Evolutionary conservation across 306 rosid species (phyloP).

Genomic region (Malus domestica): DNA sequence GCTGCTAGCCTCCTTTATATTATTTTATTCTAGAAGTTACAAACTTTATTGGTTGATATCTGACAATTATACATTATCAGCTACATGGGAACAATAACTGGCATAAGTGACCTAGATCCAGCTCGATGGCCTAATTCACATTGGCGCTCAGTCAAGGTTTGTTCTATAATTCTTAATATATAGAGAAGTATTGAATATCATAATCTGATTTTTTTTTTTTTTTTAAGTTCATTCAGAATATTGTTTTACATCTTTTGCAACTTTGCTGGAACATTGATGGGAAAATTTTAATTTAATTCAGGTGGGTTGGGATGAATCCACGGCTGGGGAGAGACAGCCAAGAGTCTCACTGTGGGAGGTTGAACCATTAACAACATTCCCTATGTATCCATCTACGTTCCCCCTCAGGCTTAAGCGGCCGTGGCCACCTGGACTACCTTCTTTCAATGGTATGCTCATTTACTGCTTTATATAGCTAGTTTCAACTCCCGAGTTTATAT

Average conservation of each 20-base stretch:
- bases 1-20: not conserved
- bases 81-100: slow-evolving; percentile 94
- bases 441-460: slow-evolving; percentile 63
- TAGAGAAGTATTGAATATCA: not conserved
- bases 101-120: slow-evolving; percentile 81
- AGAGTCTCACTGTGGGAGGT: slow-evolving; percentile 96
- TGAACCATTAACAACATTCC: slow-evolving; percentile 94
- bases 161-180: slow-evolving; percentile 5
- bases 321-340: slow-evolving; percentile 97
- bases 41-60: slow-evolving; percentile 1
- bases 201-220: not conserved
- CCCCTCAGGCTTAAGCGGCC: slow-evolving; percentile 92
- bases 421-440: slow-evolving; percentile 85
- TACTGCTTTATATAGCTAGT: not conserved
- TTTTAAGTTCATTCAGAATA: not conserved
- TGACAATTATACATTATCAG: slow-evolving; percentile 27
- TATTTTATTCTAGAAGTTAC: not conserved
- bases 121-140: slow-evolving; percentile 80
- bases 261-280: not conserved
- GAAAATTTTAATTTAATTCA: slow-evolving; percentile 25
- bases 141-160: slow-evolving; percentile 98
- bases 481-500: slow-evolving; percentile 3
- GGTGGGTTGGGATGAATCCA: slow-evolving; percentile 99
- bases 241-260: not conserved
- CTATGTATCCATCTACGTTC: slow-evolving; percentile 93